Percentiles rank a stretch among this genome's conserved stretches.
Conservation (phyloP, 352 stramenopile genomes). For the Albugo laibachii region DNA sequence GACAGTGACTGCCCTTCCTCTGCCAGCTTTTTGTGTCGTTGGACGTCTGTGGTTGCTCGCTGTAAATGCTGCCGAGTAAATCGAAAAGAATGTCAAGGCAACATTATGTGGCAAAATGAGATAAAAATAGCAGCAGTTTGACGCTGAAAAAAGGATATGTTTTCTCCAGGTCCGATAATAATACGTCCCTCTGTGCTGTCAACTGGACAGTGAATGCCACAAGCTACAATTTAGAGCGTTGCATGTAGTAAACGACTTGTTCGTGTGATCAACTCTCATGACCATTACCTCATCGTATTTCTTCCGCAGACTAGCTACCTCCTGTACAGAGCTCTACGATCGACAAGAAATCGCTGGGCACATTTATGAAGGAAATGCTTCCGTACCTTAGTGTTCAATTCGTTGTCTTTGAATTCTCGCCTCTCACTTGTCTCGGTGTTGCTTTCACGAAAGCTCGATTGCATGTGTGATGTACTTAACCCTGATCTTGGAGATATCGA, state of each 20-base stretch:
- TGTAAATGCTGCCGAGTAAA: constrained; percentile 44
- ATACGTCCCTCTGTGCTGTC: constrained; percentile 61
- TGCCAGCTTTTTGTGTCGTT: constrained; percentile 38
- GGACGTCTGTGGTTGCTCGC: constrained; percentile 36
- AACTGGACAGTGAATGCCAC: constrained; percentile 78
- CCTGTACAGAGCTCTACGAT: constrained; percentile 24
- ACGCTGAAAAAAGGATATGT: constrained; percentile 11
- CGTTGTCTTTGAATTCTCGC: neutral
- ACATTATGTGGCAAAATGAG: neutral
- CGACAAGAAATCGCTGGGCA: neutral
- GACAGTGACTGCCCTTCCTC: constrained; percentile 21
- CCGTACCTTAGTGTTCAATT: neutral
- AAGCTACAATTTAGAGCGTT: constrained; percentile 16
- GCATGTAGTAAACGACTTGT: neutral
- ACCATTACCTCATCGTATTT: constrained; percentile 70
- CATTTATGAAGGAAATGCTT: neutral
- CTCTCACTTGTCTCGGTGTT: neutral
- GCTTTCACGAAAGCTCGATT: too few species aligned
- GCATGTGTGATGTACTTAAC: too few species aligned
- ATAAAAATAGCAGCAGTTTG: too few species aligned
- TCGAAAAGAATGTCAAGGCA: constrained; percentile 7
- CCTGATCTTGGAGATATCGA: too few species aligned
- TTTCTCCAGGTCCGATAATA: constrained; percentile 73
- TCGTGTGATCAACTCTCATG: neutral
- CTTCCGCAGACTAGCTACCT: constrained; percentile 52